Evolutionary conservation across 108 stramenopile species (phyloP), one percentile per base, ranked within the genome.

Genomic region (Fragilaria crotonensis): DNA sequence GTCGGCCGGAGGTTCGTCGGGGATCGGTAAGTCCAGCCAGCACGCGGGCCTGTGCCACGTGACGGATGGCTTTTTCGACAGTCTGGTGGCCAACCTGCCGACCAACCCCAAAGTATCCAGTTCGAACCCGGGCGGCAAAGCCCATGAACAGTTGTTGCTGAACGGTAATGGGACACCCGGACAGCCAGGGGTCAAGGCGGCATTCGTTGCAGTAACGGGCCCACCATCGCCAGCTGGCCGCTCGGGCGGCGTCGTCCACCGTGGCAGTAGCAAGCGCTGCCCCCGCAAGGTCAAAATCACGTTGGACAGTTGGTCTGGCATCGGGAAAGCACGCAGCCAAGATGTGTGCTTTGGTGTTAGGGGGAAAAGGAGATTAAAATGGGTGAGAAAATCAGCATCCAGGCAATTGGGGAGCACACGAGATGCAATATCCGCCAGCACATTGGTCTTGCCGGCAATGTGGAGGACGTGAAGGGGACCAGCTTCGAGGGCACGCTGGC

Each of bases 31-130:
- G 45, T 46, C 4, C 22, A 21, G 45, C 20, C 45, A 46, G 22
- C 45, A 46, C 22, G 45, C 3, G 2, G 45, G 45, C 2, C 36
- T 41, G 36, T 41, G 45, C 20, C 45, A n/a, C 19, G 20, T 46
- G 45, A 46, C 45, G 19, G 45, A 2, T 19, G 22, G 45, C 45
- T n/a, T 21, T 1, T 21, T n/a, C 54, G 67, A n/a, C n/a, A n/a
- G n/a, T n/a, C 45, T 46, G 20, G 19, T 46, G 19, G n/a, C n/a
- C 4, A 46, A n/a, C 45, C 4, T 4, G 4, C 1, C 45, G n/a
- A n/a, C n/a, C n/a, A n/a, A n/a, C 45, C 22, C 20, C 45, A 46
- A 2, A 46, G 2, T 4, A 46, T 21, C 45, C 45, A 21, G 19
- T 21, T 21, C 4, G 2, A 21, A 46, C 4, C 45, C 45, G 4